Base-by-base conservation (phyloP, 805 yeast species). In the Nakazawaea pomicola region DNA sequence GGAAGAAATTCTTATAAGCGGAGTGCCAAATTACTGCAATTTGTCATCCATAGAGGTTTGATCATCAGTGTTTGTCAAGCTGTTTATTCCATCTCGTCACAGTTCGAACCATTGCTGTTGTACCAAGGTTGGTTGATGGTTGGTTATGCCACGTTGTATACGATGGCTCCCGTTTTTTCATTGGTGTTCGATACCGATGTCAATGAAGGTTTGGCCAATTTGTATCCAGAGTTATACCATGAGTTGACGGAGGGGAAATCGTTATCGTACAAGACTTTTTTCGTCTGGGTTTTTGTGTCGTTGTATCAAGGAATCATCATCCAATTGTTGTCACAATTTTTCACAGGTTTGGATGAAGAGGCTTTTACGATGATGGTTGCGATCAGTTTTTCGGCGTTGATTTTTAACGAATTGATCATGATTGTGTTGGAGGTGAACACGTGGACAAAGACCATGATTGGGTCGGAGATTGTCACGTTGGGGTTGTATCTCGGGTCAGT, bases 111-210 rank as follows among this genome's bases (percentile, higher is more conserved):
- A 1, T 68, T 93, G 46, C 98, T 98, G 0, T 68, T 93, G 40
- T 88, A 85, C 57, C 91, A 93, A 58, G 99, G 99, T 2, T 91
- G 95, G 83, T 70, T 93, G 35, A 89, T 93, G 97, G 99, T 93
- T 33, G 99, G 99, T 2, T 93, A 93, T 62, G 95, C 98, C 2
- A 93, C 99, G 0, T 74, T 88, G 40, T 93, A 93, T 61, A 93
- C 99, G 0, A 93, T 93, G 99, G 89, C 91, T 43, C 99, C 99
- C 0, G 98, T 93, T 2, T 93, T 93, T 54, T 86, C 96, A 0
- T 65, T 93, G 49, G 96, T 95, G 0, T 71, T 88, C 35, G 98
- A 93, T 58, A 78, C 81, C 41, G 99, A 93, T 58, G 90, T 93
- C 35, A 89, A 81, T 52, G 96, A 89, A 57, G 83, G 80, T 39